Evolutionary conservation across 2,329 filamentous ascomycete species (phyloP), one percentile per base, ranked within the genome.

Genomic region (Pleurostoma richardsiae): DNA sequence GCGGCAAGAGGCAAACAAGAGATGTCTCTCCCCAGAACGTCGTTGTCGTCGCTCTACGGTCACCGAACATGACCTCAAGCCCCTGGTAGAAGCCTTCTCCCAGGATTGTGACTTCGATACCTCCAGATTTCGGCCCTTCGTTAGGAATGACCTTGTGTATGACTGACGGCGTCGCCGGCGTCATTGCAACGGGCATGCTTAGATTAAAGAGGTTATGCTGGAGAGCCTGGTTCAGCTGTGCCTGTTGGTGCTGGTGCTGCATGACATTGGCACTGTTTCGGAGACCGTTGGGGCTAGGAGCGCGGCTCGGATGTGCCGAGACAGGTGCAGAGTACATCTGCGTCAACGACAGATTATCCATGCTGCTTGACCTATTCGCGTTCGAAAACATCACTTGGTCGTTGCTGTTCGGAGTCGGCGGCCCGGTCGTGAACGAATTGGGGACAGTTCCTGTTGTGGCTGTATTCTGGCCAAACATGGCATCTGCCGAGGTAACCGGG

Each of bases 141-240:
- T 78, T 79, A 0, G 91, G 90, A 33, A 94, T 88, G 51, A 96
- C 77, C 62, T 91, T 92, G 61, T 89, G 85, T 27, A 95, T 92
- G 19, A 79, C 78, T 2, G 85, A 80, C 3, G 78, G 72, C 8
- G 67, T 61, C 45, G 44, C 40, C 7, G 47, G 47, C 29, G 45
- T 40, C 41, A 43, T 39, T 11, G 19, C 19, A 19, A 19, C 19
- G 19, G 19, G 19, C 19, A 19, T 4, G 58, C 39, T 6, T 40
- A 8, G 39, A 40, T 6, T 11, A 27, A 41, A 29, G 26, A 29
- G 39, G n/a, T 28, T 41, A 8, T 30, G 33, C 41, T 50, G 48
- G 19, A 42, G 31, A 30, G 43, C 40, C 45, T 51, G 49, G 53
- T 49, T 42, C 51, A 47, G 48, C 41, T 57, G 55, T 53, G 70